These are phyloP conservation scores for Backusella australiensis DNA, from an alignment of 192 early-diverging fungal species.

Conservation along the genomic window DNA sequence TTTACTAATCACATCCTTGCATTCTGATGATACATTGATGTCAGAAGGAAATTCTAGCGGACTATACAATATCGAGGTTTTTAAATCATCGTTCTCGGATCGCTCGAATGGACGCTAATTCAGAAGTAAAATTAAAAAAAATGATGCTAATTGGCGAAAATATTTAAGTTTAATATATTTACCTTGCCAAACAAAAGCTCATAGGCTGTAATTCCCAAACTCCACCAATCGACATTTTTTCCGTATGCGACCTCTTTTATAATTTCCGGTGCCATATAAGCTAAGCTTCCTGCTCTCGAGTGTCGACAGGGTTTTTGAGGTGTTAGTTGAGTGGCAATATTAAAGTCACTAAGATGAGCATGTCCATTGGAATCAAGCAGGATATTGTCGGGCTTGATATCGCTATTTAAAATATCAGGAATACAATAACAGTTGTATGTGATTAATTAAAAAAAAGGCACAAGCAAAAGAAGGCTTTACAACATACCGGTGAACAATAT, in stretches of 20 bases:
- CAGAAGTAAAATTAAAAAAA: not conserved
- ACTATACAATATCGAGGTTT: conserved; percentile 65
- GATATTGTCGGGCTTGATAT: conserved; percentile 86
- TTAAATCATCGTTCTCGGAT: conserved; percentile 75
- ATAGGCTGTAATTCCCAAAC: conserved; percentile 74
- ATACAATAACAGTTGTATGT: conserved; percentile 1
- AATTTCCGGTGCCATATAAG: conserved; percentile 87
- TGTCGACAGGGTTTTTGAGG: conserved; percentile 58
- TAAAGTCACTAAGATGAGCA: conserved; percentile 83
- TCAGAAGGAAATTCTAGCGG: conserved; percentile 54
- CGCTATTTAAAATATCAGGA: conserved; percentile 39
- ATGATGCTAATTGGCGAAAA: conserved; percentile 36
- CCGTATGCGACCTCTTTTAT: conserved; percentile 54
- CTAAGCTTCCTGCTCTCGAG: conserved; percentile 77
- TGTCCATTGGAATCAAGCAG: conserved; percentile 75
- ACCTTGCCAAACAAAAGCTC: conserved; percentile 79
- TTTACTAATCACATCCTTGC: conserved; percentile 51
- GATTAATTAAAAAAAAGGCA: not conserved
- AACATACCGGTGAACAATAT: conserved; percentile 64
- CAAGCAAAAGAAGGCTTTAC: not conserved
- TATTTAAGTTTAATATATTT: not conserved
- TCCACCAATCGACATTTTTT: conserved; percentile 69
- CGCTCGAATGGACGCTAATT: conserved; percentile 78
- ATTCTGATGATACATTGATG: conserved; percentile 41
- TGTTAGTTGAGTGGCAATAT: conserved; percentile 74